A percentile compares a stretch with the other conserved stretches of the same genome.
These are phyloP conservation scores for Albatrellus ellisii DNA, from an alignment of 768 basidiomycete species.

Conservation along the genomic window DNA sequence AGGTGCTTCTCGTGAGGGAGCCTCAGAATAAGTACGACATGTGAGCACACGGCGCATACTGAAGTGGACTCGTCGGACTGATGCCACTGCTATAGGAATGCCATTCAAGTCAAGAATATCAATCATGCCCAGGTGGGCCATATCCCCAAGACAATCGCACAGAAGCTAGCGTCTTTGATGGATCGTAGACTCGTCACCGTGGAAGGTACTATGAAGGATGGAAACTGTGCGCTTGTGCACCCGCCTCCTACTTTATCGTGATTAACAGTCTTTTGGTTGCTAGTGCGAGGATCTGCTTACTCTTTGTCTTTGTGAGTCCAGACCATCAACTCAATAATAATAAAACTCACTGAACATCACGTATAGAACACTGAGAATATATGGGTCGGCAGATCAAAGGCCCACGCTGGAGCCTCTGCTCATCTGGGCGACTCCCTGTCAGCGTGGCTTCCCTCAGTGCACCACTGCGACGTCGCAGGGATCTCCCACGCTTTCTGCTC, in stretches of 20 bases:
- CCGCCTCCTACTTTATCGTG: background rate
- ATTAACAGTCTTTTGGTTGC: slow-evolving; percentile 3
- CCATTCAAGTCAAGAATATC: slow-evolving; percentile 76
- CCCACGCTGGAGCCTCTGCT: slow-evolving; percentile 49
- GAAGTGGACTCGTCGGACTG: background rate
- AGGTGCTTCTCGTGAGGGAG: slow-evolving; percentile 55
- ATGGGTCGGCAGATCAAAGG: slow-evolving; percentile 49
- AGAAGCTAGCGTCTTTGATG: slow-evolving; percentile 55
- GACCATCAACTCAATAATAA: too few relatives aligned
- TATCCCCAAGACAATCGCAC: slow-evolving; percentile 45
- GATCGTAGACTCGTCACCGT: slow-evolving; percentile 50
- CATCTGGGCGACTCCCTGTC: slow-evolving; percentile 62
- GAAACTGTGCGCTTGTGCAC: slow-evolving; percentile 38
- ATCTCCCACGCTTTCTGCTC: background rate
- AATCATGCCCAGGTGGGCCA: slow-evolving; percentile 68
- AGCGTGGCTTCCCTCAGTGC: slow-evolving; percentile 35
- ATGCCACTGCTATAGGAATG: slow-evolving; percentile 34
- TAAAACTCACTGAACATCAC: too few relatives aligned
- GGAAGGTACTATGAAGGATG: slow-evolving; percentile 60
- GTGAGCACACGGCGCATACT: slow-evolving; percentile 20
- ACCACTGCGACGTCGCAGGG: background rate
- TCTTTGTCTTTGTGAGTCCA: slow-evolving; percentile 46
- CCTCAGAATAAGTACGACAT: slow-evolving; percentile 57
- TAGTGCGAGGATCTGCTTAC: slow-evolving; percentile 35
- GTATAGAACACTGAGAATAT: slow-evolving; percentile 55